phyloP scores from a whole-genome alignment of 495 filamentous ascomycete genomes.

The Paragyromitra xinjiangensis region DNA sequence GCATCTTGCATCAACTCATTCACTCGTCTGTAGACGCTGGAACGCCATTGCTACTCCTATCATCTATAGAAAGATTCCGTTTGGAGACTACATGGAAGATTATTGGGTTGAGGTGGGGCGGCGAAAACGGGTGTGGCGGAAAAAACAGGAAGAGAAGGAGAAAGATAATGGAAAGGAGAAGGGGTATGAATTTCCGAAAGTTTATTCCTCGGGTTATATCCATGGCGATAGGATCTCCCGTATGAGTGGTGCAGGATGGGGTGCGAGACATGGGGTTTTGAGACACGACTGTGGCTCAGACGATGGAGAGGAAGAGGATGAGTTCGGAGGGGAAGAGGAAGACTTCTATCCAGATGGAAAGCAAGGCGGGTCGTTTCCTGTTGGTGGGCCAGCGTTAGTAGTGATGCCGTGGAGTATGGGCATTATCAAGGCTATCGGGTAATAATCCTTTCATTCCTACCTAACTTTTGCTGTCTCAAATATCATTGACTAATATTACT shows the following conservation, averaged over 20 bases:
- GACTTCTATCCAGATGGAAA: slow-evolving; percentile 47
- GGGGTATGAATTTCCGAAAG: slow-evolving; percentile 34
- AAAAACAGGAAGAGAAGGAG: slow-evolving; percentile 36
- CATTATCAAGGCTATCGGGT: slow-evolving; percentile 45
- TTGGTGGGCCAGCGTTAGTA: slow-evolving; percentile 42
- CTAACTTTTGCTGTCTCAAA: neutral
- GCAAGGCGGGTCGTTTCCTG: slow-evolving; percentile 32
- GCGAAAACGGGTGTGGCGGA: slow-evolving; percentile 42
- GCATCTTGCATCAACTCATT: slow-evolving; percentile 36
- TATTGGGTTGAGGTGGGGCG: slow-evolving; percentile 48
- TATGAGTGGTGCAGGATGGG: slow-evolving; percentile 36
- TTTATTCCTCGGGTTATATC: slow-evolving; percentile 30
- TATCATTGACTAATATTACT: slow-evolving; percentile 12
- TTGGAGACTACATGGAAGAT: slow-evolving; percentile 47
- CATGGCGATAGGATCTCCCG: slow-evolving; percentile 31
- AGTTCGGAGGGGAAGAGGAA: slow-evolving; percentile 24
- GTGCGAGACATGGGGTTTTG: slow-evolving; percentile 35
- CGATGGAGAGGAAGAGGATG: slow-evolving; percentile 31
- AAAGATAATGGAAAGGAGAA: slow-evolving; percentile 36
- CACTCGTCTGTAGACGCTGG: slow-evolving; percentile 42
- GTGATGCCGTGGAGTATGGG: slow-evolving; percentile 51
- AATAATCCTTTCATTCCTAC: neutral
- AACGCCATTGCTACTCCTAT: slow-evolving; percentile 44
- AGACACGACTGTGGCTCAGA: slow-evolving; percentile 45
- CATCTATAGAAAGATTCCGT: slow-evolving; percentile 36